Conservation (phyloP, 345 rosid genomes). For the Rubroshorea leprosula region DNA sequence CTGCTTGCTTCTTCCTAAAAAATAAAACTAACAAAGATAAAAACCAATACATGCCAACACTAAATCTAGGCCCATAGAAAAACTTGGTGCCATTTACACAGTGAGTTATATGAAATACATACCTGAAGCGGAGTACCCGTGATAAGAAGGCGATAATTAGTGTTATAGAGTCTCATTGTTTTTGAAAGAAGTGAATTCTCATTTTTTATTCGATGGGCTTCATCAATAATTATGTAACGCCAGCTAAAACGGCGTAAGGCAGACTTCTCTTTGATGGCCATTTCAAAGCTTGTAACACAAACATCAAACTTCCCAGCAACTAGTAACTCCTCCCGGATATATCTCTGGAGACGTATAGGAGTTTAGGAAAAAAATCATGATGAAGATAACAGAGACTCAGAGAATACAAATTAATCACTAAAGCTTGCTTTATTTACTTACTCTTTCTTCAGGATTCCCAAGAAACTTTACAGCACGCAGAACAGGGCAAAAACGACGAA, state of each 20-base stretch:
- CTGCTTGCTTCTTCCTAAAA: too few relatives aligned
- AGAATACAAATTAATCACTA: not conserved
- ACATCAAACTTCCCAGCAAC: conserved; percentile 99
- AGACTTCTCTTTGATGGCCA: conserved; percentile 98
- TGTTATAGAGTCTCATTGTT: conserved; percentile 84
- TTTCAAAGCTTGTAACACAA: conserved; percentile 97
- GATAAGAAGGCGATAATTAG: conserved; percentile 90
- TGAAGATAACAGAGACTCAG: not conserved
- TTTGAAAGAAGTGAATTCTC: conserved; percentile 95
- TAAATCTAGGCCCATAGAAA: conserved; percentile 7
- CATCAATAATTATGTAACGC: conserved; percentile 96
- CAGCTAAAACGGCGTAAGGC: conserved; percentile 90
- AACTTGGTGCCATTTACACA: not conserved
- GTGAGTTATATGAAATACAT: conserved; percentile 10
- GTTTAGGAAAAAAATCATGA: not conserved
- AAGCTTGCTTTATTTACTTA: conserved; percentile 24
- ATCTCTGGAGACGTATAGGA: conserved; percentile 41
- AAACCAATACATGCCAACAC: too few relatives aligned
- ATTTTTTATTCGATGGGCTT: conserved; percentile 94
- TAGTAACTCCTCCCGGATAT: conserved; percentile 84
- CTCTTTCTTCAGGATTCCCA: conserved; percentile 98
- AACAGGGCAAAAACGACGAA: conserved; percentile 89
- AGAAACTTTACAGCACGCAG: conserved; percentile 93
- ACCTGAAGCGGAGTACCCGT: conserved; percentile 99
- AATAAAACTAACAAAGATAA: too few relatives aligned